Conservation (phyloP, 2,329 filamentous ascomycete genomes). For the Nannizziopsis barbatae region DNA sequence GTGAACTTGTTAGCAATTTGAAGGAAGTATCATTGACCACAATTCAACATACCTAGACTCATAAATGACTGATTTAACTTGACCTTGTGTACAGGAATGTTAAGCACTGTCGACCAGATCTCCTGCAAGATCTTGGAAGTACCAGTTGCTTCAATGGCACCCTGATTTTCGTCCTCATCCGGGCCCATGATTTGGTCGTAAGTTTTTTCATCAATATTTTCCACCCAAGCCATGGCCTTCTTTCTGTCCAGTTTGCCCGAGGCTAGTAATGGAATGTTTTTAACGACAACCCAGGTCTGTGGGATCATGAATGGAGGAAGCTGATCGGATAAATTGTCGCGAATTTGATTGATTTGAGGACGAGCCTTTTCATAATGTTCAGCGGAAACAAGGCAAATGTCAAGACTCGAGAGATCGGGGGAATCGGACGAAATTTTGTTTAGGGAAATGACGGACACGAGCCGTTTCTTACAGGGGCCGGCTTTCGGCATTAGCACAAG, state of each 20-base stretch:
- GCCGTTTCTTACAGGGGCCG: constrained; percentile 34
- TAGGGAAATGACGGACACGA: constrained; percentile 36
- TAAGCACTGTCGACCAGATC: constrained; percentile 30
- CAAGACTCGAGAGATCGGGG: constrained; percentile 20
- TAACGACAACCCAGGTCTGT: constrained; percentile 12
- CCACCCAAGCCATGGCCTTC: constrained; percentile 36
- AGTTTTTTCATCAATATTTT: constrained; percentile 29
- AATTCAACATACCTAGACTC: constrained; percentile 21
- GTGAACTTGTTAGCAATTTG: not conserved
- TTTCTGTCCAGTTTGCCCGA: constrained; percentile 19
- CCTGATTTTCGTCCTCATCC: constrained; percentile 14
- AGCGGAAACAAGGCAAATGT: constrained; percentile 26
- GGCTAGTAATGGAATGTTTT: constrained; percentile 13
- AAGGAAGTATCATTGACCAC: not conserved
- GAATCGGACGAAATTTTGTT: constrained; percentile 20
- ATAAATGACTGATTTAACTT: constrained; percentile 28
- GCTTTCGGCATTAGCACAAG: constrained; percentile 36
- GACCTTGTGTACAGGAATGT: constrained; percentile 26
- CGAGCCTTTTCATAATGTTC: constrained; percentile 19
- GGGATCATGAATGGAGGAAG: constrained; percentile 15
- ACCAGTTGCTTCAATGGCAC: constrained; percentile 13
- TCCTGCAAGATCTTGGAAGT: constrained; percentile 16
- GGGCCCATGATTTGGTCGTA: constrained; percentile 33
- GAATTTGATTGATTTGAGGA: constrained; percentile 24
- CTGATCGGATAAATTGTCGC: constrained; percentile 32